Base-by-base conservation (phyloP, 805 yeast species). In the Priceomyces carsonii region DNA sequence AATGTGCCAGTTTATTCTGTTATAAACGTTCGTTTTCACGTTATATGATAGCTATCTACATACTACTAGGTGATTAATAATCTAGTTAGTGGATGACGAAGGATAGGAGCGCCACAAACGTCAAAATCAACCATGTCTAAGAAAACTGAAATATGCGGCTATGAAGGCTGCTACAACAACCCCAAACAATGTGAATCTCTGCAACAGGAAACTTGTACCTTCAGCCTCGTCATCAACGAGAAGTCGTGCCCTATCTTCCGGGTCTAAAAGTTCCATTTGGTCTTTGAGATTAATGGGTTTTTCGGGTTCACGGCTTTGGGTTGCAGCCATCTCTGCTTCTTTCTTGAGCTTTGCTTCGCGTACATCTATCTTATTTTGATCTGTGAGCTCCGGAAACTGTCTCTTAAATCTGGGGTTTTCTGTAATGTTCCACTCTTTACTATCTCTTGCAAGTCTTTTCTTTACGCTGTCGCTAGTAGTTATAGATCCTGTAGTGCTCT, bases 401-500 rank as follows among this genome's bases (percentile, higher is more conserved):
- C 62, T 57, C 17, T 47, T 53, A 53, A 91, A 91, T 35, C 78
- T 63, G 2, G 66, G 60, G 61, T 82, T 83, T 22, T 75, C 68
- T 15, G 56, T 57, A 5, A 69, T 63, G 53, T 83, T 82, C 74
- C 80, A 89, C 17, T 64, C 65, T 45, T 72, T 71, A 35, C 90
- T 79, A 26, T 71, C 74, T 18, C 49, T 58, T 3, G 95, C 95
- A 39, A 76, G 66, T 30, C 63, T 63, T 20, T 62, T 63, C 66
- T 80, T 82, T 17, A 74, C 73, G 12, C 61, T 65, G 12, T 75
- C 84, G 8, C 82, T 72, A 1, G 95, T 78, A 6, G 61, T 66
- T 8, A 89, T 78, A 6, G 91, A 80, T 0, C 97, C 97, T 0
- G 96, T 82, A 2, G 96, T 86, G 17, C 75, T 64, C 47, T 90